phyloP scores from a whole-genome alignment of 106 monocot genomes.

The Dendrobium officinale region DNA sequence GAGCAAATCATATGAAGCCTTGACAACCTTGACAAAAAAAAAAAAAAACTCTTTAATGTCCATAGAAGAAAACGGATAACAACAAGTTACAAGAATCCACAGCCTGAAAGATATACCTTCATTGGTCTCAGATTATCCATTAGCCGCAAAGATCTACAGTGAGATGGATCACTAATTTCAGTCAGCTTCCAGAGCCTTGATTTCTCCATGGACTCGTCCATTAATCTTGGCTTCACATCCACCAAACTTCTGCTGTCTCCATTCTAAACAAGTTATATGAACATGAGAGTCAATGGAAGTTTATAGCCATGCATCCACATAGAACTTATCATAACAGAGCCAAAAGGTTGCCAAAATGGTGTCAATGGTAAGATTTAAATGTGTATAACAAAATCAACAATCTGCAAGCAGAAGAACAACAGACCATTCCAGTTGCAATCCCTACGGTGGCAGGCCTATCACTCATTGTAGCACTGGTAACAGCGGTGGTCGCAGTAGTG shows the following conservation, averaged over 20 bases:
- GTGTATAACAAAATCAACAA: not conserved
- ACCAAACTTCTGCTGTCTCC: conserved; percentile 54
- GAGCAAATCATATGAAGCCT: too few relatives aligned
- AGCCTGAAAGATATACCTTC: conserved; percentile 35
- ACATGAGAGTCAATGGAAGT: not conserved
- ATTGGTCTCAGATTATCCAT: conserved; percentile 64
- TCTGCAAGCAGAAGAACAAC: conserved; percentile 4
- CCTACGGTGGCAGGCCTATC: conserved; percentile 42
- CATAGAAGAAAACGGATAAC: not conserved
- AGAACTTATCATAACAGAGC: not conserved
- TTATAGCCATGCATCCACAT: not conserved
- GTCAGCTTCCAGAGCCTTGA: conserved; percentile 82
- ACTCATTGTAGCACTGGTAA: conserved; percentile 23
- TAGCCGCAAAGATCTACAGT: conserved; percentile 71
- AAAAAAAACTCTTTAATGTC: not conserved
- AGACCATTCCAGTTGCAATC: conserved; percentile 50
- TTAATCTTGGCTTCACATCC: conserved; percentile 73
- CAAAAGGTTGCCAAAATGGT: not conserved
- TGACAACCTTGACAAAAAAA: not conserved
- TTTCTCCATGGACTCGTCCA: conserved; percentile 64
- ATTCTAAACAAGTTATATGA: conserved; percentile 23
- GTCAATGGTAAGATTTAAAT: not conserved
- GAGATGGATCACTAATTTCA: conserved; percentile 65
- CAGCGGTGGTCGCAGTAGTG: conserved; percentile 10
- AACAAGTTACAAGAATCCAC: not conserved